Evolutionary conservation across 495 filamentous ascomycete species (phyloP), one percentile per base, ranked within the genome.

Genomic region (Penicillium fimorum): DNA sequence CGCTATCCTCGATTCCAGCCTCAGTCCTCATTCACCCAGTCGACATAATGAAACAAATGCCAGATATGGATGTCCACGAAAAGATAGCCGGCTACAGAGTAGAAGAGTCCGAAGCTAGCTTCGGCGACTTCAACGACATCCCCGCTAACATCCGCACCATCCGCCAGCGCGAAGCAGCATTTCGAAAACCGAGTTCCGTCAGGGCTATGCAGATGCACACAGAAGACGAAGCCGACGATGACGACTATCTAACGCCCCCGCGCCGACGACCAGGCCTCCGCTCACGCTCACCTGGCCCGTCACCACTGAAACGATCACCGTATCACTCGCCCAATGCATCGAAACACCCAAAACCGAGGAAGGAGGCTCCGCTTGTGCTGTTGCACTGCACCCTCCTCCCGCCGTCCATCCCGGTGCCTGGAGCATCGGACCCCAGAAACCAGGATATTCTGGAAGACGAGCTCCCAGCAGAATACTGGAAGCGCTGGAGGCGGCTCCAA

Each of bases 311-410:
- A 56, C 62, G 74, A 37, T 72, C 69, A 1, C 71, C 71, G 1
- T 75, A 73, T 49, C 76, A 77, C 51, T 82, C 79, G 3, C 78
- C 79, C 10, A 76, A 76, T 18, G 75, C 67, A 4, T 67, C 68
- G 17, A 73, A 63, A 22, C 83, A 80, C 57, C 82, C 74, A 40
- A 84, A 75, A 40, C 73, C 72, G 18, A 87, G 84, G 71, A 86
- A 80, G 50, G 86, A 83, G 60, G 82, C 79, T 50, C 92, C 93
- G 2, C 83, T 97, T 8, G 89, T 96, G 5, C 78, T 97, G 8
- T 78, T 97, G 1, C 93, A 97, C 61, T 88, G 93, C 50, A 96
- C 89, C 0, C 70, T 96, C 2, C 79, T 96, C 2, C 86, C 90
- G 0, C 81, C 84, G 1, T 86, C 87, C 57, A 78, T 84, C 0